These are phyloP conservation scores for Senna siamea DNA, from an alignment of 306 rosid genomes.

Conservation along the genomic window DNA sequence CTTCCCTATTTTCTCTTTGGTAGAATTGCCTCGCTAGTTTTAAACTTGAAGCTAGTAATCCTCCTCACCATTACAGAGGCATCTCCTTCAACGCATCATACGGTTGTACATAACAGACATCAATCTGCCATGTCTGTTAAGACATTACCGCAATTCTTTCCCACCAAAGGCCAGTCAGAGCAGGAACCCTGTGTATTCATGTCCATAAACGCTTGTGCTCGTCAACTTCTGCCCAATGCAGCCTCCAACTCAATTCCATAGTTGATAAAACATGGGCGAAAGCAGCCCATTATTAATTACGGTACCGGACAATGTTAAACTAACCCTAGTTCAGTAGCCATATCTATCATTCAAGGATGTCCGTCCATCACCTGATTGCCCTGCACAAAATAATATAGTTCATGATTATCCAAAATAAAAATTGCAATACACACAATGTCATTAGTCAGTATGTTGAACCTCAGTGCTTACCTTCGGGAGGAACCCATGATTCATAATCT, in stretches of 20 bases:
- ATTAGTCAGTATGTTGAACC: conserved; percentile 26
- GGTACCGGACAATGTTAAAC: conserved; percentile 1
- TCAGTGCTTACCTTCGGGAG: conserved; percentile 76
- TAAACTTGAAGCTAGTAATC: neutral
- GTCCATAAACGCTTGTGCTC: conserved; percentile 1
- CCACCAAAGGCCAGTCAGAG: conserved; percentile 21
- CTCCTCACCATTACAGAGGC: neutral
- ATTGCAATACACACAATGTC: neutral
- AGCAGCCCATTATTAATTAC: conserved; percentile 23
- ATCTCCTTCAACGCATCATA: conserved; percentile 13
- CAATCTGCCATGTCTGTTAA: neutral
- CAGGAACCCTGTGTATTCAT: conserved; percentile 14
- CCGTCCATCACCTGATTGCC: conserved; percentile 96
- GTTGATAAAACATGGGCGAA: neutral
- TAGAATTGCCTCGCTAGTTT: neutral
- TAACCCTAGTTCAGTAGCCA: conserved; percentile 65
- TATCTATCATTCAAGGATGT: conserved; percentile 77
- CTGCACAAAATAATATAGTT: conserved; percentile 54
- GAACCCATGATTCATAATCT: conserved; percentile 79
- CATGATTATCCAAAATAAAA: conserved; percentile 11
- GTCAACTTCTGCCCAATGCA: conserved; percentile 18
- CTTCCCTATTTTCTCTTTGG: neutral
- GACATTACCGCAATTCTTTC: neutral
- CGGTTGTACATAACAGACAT: conserved; percentile 3
- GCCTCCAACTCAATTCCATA: conserved; percentile 6